A percentile compares a stretch with the other conserved stretches of the same genome.
phyloP scores from a whole-genome alignment of 2,329 filamentous ascomycete species.

The Exophiala mesophila region DNA sequence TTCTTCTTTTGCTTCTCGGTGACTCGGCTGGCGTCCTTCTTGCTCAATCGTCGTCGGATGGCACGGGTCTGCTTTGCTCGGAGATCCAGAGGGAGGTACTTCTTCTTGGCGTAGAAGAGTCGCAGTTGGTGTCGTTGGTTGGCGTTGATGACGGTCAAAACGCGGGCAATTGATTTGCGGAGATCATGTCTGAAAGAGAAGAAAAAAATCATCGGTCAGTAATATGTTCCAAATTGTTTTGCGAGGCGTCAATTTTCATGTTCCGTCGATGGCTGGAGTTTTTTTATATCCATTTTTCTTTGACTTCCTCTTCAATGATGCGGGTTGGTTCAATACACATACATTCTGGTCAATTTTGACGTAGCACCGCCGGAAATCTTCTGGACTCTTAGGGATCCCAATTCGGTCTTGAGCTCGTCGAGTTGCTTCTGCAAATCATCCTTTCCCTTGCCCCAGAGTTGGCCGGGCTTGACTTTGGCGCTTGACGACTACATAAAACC shows the following conservation, averaged over 20 bases:
- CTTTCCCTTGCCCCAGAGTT: constrained; percentile 99
- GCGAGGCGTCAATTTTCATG: constrained; percentile 8
- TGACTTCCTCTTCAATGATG: constrained; percentile 15
- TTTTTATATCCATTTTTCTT: constrained; percentile 13
- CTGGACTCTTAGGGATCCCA: constrained; percentile 93
- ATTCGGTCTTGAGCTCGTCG: constrained; percentile 90
- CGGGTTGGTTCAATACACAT: constrained; percentile 42
- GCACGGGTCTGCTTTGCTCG: constrained; percentile 97
- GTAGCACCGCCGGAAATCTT: constrained; percentile 87
- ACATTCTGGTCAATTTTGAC: constrained; percentile 98
- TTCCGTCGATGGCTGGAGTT: background rate
- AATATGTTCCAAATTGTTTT: constrained; percentile 1
- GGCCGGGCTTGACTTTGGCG: constrained; percentile 83
- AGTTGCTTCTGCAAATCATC: constrained; percentile 95
- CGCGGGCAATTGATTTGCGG: constrained; percentile 98
- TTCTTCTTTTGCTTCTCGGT: constrained; percentile 98
- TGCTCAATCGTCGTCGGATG: constrained; percentile 90
- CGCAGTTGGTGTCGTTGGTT: constrained; percentile 98
- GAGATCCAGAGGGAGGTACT: constrained; percentile 97
- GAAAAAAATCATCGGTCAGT: too few relatives aligned
- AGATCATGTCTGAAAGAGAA: constrained; percentile 73
- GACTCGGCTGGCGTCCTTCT: constrained; percentile 77
- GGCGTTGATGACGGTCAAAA: constrained; percentile 99
- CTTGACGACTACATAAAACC: constrained; percentile 46
- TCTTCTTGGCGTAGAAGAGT: constrained; percentile 99